A percentile compares a stretch with the other conserved stretches of the same genome.
These are phyloP conservation scores for Phragmites australis DNA, from an alignment of 176 grass and related monocot species.

Conservation along the genomic window DNA sequence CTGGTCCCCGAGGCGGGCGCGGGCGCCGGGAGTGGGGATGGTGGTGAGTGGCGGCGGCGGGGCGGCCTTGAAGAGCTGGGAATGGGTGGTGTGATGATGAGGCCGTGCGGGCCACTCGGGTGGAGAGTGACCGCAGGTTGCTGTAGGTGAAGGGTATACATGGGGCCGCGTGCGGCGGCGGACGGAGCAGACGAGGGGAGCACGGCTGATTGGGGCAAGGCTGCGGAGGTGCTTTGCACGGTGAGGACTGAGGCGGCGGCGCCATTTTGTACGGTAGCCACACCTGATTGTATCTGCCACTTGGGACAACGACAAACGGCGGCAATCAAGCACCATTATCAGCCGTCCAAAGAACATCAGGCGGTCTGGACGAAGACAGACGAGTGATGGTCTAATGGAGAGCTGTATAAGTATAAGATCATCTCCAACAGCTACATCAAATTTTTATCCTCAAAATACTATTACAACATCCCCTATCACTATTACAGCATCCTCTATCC, in stretches of 20 bases:
- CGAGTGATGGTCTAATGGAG: no score
- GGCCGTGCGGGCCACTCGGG: not conserved
- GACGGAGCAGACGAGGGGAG: not conserved
- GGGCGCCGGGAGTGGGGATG: not conserved
- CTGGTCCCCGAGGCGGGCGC: conserved; percentile 2
- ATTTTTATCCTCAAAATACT: no score
- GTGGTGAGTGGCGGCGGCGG: not conserved
- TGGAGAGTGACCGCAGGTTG: not conserved
- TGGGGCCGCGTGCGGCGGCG: not conserved
- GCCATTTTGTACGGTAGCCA: not conserved
- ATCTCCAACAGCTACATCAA: no score
- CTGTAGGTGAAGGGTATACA: conserved; percentile 11
- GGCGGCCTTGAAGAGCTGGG: not conserved
- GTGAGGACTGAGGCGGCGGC: not conserved
- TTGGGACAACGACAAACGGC: not conserved
- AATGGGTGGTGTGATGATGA: not conserved
- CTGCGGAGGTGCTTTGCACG: not conserved
- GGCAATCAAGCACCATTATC: not conserved
- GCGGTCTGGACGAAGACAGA: not conserved
- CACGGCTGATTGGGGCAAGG: not conserved
- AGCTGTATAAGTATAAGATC: no score
- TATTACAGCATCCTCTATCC: no score
- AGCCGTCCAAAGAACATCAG: not conserved
- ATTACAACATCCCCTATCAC: no score
- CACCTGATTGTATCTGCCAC: not conserved